Conservation (phyloP, 1,139 yeast species). For the Scheffersomyces lignicola region DNA sequence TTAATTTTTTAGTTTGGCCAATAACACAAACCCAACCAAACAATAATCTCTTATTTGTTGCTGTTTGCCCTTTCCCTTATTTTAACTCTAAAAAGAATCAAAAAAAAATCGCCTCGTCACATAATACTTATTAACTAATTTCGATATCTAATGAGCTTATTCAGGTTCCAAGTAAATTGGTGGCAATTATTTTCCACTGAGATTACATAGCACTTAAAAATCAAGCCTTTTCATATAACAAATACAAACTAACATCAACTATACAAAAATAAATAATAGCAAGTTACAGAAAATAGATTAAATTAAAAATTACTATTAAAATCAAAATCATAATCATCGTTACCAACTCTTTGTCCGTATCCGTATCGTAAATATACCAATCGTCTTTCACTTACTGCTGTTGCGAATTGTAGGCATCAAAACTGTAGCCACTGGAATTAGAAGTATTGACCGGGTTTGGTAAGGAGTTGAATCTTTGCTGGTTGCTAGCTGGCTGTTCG, state of each 20-base stretch:
- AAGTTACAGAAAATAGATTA: no score
- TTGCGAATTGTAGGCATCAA: slow-evolving; percentile 15
- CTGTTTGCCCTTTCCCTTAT: neutral
- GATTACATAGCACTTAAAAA: no score
- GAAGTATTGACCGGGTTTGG: slow-evolving; percentile 24
- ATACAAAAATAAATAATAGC: no score
- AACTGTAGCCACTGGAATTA: slow-evolving; percentile 15
- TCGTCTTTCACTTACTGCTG: slow-evolving; percentile 9
- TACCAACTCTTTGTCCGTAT: neutral
- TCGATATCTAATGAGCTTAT: no score
- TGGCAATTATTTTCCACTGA: no score
- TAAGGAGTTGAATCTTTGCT: slow-evolving; percentile 29
- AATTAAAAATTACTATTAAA: no score
- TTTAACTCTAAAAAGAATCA: no score
- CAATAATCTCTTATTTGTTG: neutral
- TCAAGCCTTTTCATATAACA: no score
- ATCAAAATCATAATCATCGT: slow-evolving; percentile 1
- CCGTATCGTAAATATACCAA: neutral
- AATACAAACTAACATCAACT: no score
- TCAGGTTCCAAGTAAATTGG: no score
- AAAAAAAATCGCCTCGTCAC: no score
- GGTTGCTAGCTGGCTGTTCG: slow-evolving; percentile 12
- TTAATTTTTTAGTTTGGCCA: neutral
- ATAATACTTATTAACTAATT: no score
- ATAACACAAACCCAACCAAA: neutral